Percentiles rank a stretch among this genome's conserved stretches.
phyloP scores from a whole-genome alignment of 768 basidiomycete genomes.

The Termitomyces sp. region DNA sequence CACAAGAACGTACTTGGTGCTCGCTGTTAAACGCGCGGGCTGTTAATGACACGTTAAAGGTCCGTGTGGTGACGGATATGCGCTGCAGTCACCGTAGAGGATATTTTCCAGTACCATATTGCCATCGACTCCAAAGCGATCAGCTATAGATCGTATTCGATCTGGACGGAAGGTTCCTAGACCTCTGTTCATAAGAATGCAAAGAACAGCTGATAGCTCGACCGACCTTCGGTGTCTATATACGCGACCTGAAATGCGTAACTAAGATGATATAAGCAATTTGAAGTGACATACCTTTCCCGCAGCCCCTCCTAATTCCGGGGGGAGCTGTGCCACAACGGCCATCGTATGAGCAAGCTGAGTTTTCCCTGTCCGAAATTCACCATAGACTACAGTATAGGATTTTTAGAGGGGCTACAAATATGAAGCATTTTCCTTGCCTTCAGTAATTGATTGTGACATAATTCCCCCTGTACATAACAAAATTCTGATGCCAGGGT shows the following conservation, averaged over 20 bases:
- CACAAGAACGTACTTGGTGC: conserved; percentile 57
- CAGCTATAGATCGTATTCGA: conserved; percentile 84
- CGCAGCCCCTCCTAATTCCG: conserved; percentile 84
- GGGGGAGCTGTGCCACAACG: conserved; percentile 83
- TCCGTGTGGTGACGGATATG: not conserved
- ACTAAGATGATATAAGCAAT: not conserved
- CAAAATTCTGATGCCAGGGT: not conserved
- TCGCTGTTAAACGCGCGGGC: conserved; percentile 90
- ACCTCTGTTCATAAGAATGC: conserved; percentile 12
- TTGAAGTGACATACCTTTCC: conserved; percentile 55
- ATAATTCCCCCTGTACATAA: conserved; percentile 64
- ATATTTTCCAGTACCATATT: conserved; percentile 86
- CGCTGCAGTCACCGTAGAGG: conserved; percentile 58
- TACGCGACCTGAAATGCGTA: conserved; percentile 58
- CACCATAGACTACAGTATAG: conserved; percentile 71
- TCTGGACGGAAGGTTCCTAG: conserved; percentile 93
- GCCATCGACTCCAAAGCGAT: conserved; percentile 90
- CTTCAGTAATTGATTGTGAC: conserved; percentile 94
- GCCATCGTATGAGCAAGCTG: conserved; percentile 95
- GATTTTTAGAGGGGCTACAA: not conserved
- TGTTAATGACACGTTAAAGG: conserved; percentile 23
- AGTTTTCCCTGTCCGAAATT: conserved; percentile 94
- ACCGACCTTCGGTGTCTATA: conserved; percentile 77
- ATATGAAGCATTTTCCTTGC: conserved; percentile 22
- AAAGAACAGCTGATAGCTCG: not conserved